A percentile compares a stretch with the other conserved stretches of the same genome.
These are phyloP conservation scores for Lepidopterella palustris DNA, from an alignment of 495 filamentous ascomycete species.

Conservation along the genomic window DNA sequence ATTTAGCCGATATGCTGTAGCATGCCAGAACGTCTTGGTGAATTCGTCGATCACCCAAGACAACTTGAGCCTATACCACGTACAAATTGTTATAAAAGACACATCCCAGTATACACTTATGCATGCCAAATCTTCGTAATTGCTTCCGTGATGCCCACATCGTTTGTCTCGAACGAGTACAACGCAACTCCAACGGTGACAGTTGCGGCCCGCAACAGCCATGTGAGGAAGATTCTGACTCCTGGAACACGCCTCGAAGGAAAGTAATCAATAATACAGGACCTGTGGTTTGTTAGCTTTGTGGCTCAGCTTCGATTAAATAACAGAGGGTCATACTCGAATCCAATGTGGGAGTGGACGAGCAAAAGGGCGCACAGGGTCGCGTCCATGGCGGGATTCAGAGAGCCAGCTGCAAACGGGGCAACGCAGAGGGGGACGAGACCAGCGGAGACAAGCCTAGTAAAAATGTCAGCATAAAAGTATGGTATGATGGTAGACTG, in stretches of 20 bases:
- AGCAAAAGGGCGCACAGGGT: constrained; percentile 75
- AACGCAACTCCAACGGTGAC: constrained; percentile 76
- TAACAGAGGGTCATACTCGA: constrained; percentile 52
- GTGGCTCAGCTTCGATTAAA: neutral
- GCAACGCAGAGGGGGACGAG: constrained; percentile 82
- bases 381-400: constrained; percentile 85
- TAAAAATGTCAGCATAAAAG: neutral
- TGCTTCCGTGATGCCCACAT: constrained; percentile 87
- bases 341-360: constrained; percentile 90
- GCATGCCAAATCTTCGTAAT: constrained; percentile 82
- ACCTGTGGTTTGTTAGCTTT: constrained; percentile 37
- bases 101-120: constrained; percentile 14
- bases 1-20: too few species aligned
- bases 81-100: neutral
- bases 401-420: constrained; percentile 83
- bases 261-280: constrained; percentile 85
- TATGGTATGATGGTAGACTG: neutral
- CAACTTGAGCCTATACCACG: neutral
- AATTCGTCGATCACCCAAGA: neutral
- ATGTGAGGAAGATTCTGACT: constrained; percentile 55
- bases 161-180: constrained; percentile 99
- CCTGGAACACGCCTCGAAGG: constrained; percentile 64
- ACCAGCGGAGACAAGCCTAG: constrained; percentile 61
- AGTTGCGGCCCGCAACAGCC: constrained; percentile 73
- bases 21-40: too few species aligned